A percentile compares a stretch with the other conserved stretches of the same genome.
Evolutionary conservation across 164 flowering plant species (phyloP).

Genomic region (Kalanchoe fedtschenkoi): DNA sequence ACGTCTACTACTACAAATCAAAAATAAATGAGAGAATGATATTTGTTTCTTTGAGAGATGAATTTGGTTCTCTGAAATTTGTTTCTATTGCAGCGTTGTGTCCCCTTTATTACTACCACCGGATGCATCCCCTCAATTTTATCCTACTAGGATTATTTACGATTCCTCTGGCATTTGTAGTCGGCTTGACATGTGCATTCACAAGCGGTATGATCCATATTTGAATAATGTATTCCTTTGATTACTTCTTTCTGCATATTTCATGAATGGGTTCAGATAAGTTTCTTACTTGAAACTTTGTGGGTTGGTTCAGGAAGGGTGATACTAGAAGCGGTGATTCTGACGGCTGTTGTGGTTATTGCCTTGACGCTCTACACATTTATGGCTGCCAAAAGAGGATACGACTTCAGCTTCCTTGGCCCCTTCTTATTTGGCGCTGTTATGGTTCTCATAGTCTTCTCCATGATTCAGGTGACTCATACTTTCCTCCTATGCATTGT

Average conservation of each 20-base stretch:
- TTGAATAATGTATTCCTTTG: no score
- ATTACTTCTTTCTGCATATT: no score
- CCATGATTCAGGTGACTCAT: constrained; percentile 41
- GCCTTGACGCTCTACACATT: constrained; percentile 64
- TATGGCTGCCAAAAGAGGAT: constrained; percentile 69
- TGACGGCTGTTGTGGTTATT: constrained; percentile 51
- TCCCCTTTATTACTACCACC: constrained; percentile 46
- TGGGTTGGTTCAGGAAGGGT: constrained; percentile 37
- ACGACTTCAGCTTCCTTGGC: constrained; percentile 63
- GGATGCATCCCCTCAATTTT: constrained; percentile 52
- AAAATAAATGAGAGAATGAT: not conserved
- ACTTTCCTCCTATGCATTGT: no score
- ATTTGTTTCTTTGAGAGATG: not conserved
- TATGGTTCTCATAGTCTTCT: constrained; percentile 41
- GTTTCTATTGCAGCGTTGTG: constrained; percentile 29
- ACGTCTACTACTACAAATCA: not conserved
- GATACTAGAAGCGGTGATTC: constrained; percentile 47
- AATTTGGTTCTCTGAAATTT: not conserved
- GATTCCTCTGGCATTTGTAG: constrained; percentile 27
- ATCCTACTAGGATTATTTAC: constrained; percentile 52
- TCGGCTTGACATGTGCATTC: constrained; percentile 58
- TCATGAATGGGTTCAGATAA: no score
- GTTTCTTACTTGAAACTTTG: no score
- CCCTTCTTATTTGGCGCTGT: constrained; percentile 62
- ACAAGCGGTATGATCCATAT: constrained; percentile 53